phyloP scores from a whole-genome alignment of 257 asterid species.

The Scutellaria barbata region DNA sequence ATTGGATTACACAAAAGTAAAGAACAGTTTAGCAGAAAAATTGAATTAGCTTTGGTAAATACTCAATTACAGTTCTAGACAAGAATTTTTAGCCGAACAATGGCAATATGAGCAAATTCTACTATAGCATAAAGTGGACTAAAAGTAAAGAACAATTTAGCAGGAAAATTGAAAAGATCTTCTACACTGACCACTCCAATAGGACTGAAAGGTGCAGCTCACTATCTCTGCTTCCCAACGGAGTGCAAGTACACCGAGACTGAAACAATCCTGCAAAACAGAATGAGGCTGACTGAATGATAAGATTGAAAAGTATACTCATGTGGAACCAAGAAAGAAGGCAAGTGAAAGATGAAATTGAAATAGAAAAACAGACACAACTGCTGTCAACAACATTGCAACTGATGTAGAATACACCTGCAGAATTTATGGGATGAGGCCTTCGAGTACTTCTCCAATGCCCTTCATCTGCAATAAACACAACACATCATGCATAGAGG shows the following conservation, averaged over 20 bases:
- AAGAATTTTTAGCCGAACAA: slow-evolving; percentile 14
- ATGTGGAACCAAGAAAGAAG: too few species aligned
- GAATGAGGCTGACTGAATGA: too few species aligned
- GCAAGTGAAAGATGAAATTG: too few species aligned
- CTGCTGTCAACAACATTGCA: too few species aligned
- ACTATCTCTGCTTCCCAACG: slow-evolving; percentile 76
- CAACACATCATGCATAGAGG: neutral
- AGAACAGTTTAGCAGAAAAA: too few species aligned
- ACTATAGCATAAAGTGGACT: neutral
- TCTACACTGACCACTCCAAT: slow-evolving; percentile 32
- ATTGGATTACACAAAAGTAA: too few species aligned
- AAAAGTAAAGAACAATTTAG: slow-evolving; percentile 18
- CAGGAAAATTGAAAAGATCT: slow-evolving; percentile 22
- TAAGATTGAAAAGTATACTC: too few species aligned
- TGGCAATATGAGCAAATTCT: neutral
- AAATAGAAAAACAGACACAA: too few species aligned
- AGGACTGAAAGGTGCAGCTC: slow-evolving; percentile 28
- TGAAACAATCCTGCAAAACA: too few species aligned
- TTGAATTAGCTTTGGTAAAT: neutral
- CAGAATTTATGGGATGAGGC: slow-evolving; percentile 81
- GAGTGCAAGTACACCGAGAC: too few species aligned
- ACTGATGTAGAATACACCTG: too few species aligned
- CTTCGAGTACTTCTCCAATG: slow-evolving; percentile 78
- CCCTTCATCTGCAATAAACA: slow-evolving; percentile 62
- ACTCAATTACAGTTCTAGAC: slow-evolving; percentile 11